These are phyloP conservation scores for Oryza meridionalis DNA, from an alignment of 176 grass and related monocot genomes.

Conservation along the genomic window DNA sequence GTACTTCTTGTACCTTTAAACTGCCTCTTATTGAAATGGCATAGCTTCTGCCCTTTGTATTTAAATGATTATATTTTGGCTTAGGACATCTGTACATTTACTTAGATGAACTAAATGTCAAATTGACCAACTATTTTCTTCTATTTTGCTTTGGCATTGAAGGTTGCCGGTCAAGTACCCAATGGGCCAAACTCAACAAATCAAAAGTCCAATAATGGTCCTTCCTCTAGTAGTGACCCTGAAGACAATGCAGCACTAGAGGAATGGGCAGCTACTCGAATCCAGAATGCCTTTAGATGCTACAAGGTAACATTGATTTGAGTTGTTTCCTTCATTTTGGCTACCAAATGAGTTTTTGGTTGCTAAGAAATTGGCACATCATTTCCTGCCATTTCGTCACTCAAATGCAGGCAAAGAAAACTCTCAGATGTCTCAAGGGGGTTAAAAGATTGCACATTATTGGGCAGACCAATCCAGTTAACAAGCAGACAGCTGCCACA, in stretches of 20 bases:
- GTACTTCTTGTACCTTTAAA: too few species aligned
- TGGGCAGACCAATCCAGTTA: conserved; percentile 60
- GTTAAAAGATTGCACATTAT: conserved; percentile 62
- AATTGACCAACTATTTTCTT: conserved; percentile 29
- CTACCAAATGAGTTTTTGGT: background rate
- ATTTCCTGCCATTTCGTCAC: background rate
- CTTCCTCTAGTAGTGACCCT: conserved; percentile 66
- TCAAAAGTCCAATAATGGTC: conserved; percentile 51
- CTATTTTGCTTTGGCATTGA: conserved; percentile 35
- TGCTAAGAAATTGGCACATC: background rate
- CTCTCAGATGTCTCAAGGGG: conserved; percentile 70
- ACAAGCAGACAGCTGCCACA: conserved; percentile 81
- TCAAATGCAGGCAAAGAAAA: conserved; percentile 74
- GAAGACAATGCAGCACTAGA: conserved; percentile 59
- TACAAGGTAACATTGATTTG: conserved; percentile 55
- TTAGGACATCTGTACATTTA: conserved; percentile 3
- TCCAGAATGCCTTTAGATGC: conserved; percentile 72
- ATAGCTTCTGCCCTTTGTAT: background rate
- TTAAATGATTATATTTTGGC: background rate
- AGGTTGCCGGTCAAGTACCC: conserved; percentile 40
- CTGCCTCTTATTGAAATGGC: too few species aligned
- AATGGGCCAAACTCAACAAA: conserved; percentile 53
- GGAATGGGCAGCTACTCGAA: conserved; percentile 73
- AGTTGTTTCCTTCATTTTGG: background rate
- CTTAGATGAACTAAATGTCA: background rate